Evolutionary conservation across 2,329 filamentous ascomycete genomes (phyloP).

Genomic region (Hypoxylon rubiginosum): DNA sequence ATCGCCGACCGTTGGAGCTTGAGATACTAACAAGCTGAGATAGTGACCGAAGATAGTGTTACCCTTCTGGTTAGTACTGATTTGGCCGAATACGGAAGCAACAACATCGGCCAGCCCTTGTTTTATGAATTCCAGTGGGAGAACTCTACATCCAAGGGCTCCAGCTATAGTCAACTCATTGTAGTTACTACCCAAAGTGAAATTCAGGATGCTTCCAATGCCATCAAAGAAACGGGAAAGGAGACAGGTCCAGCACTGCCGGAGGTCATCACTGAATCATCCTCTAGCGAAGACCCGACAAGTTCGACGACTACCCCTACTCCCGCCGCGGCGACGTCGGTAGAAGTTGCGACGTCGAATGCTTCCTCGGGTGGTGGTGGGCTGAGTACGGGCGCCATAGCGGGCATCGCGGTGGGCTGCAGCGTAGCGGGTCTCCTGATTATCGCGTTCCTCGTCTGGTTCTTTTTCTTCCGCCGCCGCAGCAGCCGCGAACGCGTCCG

Average conservation of each 20-base stretch:
- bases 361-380: conserved; percentile 6
- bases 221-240: neutral
- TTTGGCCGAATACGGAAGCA: neutral
- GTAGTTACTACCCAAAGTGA: conserved; percentile 18
- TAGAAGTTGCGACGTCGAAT: conserved; percentile 4
- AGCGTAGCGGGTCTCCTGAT: conserved; percentile 54
- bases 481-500: conserved; percentile 43
- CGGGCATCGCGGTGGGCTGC: conserved; percentile 46
- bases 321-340: conserved; percentile 9
- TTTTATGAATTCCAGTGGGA: conserved; percentile 46
- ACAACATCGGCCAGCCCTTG: conserved; percentile 28
- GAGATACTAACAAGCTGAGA: conserved; percentile 18
- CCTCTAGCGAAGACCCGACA: neutral
- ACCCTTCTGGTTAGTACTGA: conserved; percentile 18
- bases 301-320: conserved; percentile 12
- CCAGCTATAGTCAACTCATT: conserved; percentile 40
- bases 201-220: neutral
- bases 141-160: conserved; percentile 34
- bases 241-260: conserved; percentile 7
- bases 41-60: conserved; percentile 26
- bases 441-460: conserved; percentile 58
- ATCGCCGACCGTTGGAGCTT: neutral
- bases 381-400: conserved; percentile 47
- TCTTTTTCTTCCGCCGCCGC: conserved; percentile 58
- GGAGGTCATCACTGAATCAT: conserved; percentile 3